Conservation (phyloP, 2,329 filamentous ascomycete genomes). For the Chaetomium strumarium region DNA sequence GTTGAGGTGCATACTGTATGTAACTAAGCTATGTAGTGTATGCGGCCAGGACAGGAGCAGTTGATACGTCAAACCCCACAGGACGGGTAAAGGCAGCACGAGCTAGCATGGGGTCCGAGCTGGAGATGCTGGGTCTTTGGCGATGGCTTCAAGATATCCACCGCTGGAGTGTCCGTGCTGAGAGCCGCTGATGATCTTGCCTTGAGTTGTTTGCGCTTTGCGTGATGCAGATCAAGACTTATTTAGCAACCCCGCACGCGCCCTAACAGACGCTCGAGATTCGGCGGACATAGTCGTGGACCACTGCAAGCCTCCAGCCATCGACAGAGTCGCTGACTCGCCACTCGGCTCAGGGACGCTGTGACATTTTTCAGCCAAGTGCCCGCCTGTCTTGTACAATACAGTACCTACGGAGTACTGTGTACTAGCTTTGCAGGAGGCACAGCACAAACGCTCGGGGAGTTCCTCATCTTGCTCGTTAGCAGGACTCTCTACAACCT, state of each 20-base stretch:
- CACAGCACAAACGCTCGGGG: too few species aligned
- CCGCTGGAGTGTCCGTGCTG: neutral
- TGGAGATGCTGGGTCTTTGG: slow-evolving; percentile 4
- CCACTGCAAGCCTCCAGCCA: too few species aligned
- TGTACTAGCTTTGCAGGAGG: too few species aligned
- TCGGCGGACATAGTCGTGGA: too few species aligned
- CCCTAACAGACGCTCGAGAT: too few species aligned
- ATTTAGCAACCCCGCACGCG: slow-evolving; percentile 19
- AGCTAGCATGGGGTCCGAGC: neutral
- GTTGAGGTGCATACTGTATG: neutral
- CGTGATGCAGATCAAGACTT: neutral
- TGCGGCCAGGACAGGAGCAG: neutral
- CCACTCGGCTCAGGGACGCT: too few species aligned
- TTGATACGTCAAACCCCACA: neutral
- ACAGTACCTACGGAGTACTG: too few species aligned
- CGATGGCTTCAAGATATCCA: neutral
- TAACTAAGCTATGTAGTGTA: slow-evolving; percentile 7
- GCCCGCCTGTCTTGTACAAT: too few species aligned
- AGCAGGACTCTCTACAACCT: too few species aligned
- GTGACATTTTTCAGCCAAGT: too few species aligned
- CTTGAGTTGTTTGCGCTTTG: neutral
- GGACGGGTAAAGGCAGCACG: slow-evolving; percentile 11
- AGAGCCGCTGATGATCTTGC: neutral
- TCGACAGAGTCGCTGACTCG: too few species aligned
- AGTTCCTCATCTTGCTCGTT: neutral